Evolutionary conservation across 768 basidiomycete genomes (phyloP), one percentile per base, ranked within the genome.

Genomic region (Suillus discolor): DNA sequence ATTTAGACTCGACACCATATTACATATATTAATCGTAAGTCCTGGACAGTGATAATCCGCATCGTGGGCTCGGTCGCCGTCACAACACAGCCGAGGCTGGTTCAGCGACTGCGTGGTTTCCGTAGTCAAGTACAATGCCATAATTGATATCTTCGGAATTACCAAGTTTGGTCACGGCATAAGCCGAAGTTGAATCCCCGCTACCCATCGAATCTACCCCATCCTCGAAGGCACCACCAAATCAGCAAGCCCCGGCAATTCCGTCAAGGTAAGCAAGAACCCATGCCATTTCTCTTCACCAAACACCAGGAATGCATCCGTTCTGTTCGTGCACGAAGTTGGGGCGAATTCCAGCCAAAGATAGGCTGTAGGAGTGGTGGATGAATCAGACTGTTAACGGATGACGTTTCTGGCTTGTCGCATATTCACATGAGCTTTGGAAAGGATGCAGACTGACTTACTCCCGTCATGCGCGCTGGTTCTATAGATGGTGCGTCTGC

Each of bases 201-300:
- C 66, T 15, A 55, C 65, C 36, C 69, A 36, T 49, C 59, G 65
- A 61, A 60, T 39, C 38, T 15, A 51, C 62, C 70, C 54, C 65
- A 67, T 57, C 57, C 62, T 66, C 70, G 62, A 64, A 68, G 60
- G 61, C 54, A 65, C 44, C 51, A 66, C 68, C 71, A 67, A 70
- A 68, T 57, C 68, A 69, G 66, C 71, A 72, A 73, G 67, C 57
- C 72, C 75, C 74, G 72, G 72, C 66, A 82, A 83, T 81, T 77
- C 70, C 82, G 73, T 81, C 87, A 87, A 89, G 86, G 87, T 88
- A 79, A 85, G 86, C 81, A 69, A 75, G 68, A 72, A 79, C 78
- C 70, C 69, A 74, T 68, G 74, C 68, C 64, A 57, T 63, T 68
- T 57, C 31, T 61, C 67, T 47, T 66, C 60, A 61, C 54, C 62